A percentile compares a stretch with the other conserved stretches of the same genome.
Evolutionary conservation across 345 rosid species (phyloP).

Genomic region (Salix caprea): DNA sequence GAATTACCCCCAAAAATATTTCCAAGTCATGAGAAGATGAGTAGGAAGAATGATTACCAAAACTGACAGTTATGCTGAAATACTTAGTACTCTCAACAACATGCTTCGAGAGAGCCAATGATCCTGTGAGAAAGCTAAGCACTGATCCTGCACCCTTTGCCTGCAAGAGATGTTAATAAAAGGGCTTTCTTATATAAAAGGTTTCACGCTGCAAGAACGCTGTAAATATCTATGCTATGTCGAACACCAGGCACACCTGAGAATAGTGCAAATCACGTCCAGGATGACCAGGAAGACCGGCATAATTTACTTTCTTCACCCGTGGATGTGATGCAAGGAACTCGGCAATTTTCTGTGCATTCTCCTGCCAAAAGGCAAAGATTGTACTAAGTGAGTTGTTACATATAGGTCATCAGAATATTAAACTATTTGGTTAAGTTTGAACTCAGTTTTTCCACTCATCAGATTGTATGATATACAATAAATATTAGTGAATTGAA

Average conservation of each 20-base stretch:
- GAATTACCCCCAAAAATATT: background rate
- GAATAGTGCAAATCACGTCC: slow-evolving; percentile 82
- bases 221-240: background rate
- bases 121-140: slow-evolving; percentile 90
- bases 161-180: slow-evolving; percentile 32
- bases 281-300: slow-evolving; percentile 83
- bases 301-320: slow-evolving; percentile 80
- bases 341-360: slow-evolving; percentile 81
- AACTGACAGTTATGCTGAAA: slow-evolving; percentile 95
- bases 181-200: background rate
- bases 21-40: background rate
- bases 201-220: background rate
- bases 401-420: background rate
- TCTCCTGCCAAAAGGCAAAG: slow-evolving; percentile 47
- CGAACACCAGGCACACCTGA: slow-evolving; percentile 45
- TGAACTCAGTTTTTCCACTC: background rate
- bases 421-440: background rate
- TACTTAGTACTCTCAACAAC: slow-evolving; percentile 79
- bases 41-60: slow-evolving; percentile 52
- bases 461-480: too few relatives aligned
- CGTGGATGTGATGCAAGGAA: slow-evolving; percentile 73
- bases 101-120: slow-evolving; percentile 78
- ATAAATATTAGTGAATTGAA: background rate
- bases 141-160: slow-evolving; percentile 96
- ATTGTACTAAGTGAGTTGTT: too few relatives aligned